Evolutionary conservation across 768 basidiomycete species (phyloP).

Genomic region (Lactarius pseudohatsudake): DNA sequence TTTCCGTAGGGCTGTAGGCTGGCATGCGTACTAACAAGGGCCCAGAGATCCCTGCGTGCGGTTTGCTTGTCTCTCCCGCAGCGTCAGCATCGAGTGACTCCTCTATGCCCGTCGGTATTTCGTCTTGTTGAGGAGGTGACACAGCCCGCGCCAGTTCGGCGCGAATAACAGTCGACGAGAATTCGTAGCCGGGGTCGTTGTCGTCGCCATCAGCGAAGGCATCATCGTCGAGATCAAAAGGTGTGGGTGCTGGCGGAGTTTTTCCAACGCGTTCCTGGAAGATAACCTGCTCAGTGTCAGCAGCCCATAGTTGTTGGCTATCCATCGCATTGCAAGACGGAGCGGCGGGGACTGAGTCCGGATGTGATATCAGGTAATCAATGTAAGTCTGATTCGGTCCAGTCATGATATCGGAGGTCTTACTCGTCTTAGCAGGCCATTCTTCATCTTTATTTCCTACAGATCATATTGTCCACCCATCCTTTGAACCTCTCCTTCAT

Average conservation of each 20-base stretch:
- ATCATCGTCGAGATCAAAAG: conserved; percentile 56
- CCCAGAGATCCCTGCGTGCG: neutral
- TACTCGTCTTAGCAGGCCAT: conserved; percentile 86
- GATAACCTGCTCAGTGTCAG: conserved; percentile 2
- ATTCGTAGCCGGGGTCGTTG: conserved; percentile 48
- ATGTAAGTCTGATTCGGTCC: neutral
- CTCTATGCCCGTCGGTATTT: conserved; percentile 33
- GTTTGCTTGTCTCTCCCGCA: conserved; percentile 30
- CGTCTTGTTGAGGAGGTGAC: conserved; percentile 38
- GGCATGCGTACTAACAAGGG: conserved; percentile 13
- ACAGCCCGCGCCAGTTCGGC: conserved; percentile 56
- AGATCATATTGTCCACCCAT: conserved; percentile 58
- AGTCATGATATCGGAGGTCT: conserved; percentile 85
- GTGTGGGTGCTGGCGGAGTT: neutral
- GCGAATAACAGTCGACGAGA: conserved; percentile 61
- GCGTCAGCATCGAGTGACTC: conserved; percentile 54
- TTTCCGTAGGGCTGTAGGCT: neutral
- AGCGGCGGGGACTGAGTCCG: neutral
- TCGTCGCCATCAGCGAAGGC: conserved; percentile 65
- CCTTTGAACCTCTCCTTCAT: conserved; percentile 72
- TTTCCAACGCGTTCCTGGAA: conserved; percentile 8
- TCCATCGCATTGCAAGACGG: conserved; percentile 15
- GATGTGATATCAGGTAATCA: neutral
- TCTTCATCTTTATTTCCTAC: conserved; percentile 76
- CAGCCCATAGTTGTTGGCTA: conserved; percentile 6